Conservation (phyloP, 2,329 filamentous ascomycete genomes). For the Monosporascus sp. region DNA sequence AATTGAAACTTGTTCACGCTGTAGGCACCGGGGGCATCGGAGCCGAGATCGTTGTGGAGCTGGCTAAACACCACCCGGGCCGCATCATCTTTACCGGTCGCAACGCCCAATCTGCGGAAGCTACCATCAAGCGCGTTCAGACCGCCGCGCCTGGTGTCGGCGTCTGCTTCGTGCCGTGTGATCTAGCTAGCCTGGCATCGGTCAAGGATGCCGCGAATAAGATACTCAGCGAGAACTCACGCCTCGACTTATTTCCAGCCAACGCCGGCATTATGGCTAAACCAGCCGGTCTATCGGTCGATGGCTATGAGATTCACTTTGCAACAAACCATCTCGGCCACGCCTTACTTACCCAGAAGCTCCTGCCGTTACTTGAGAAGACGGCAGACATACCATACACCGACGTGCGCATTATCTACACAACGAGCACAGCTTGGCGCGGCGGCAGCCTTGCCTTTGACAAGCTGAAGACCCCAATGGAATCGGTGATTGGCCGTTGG, state of each 20-base stretch:
- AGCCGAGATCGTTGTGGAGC: conserved; percentile 4
- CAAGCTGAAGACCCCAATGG: conserved; percentile 3
- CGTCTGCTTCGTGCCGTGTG: conserved; percentile 8
- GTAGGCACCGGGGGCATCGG: conserved; percentile 14
- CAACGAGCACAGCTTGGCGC: conserved; percentile 6
- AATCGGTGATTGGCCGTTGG: background rate
- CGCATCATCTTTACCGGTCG: conserved; percentile 19
- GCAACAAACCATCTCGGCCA: conserved; percentile 40
- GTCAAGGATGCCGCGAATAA: conserved; percentile 3
- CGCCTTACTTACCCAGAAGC: conserved; percentile 29
- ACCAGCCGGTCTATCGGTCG: conserved; percentile 25
- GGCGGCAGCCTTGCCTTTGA: conserved; percentile 7
- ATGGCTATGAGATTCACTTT: conserved; percentile 40
- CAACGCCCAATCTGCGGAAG: conserved; percentile 12
- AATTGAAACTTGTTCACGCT: background rate
- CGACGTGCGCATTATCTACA: conserved; percentile 9
- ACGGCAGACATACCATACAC: conserved; percentile 1
- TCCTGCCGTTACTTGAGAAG: conserved; percentile 4
- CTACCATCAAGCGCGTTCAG: conserved; percentile 4
- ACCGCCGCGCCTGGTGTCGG: background rate
- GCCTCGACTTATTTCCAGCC: conserved; percentile 33
- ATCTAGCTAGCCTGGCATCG: conserved; percentile 2
- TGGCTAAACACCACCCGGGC: conserved; percentile 10
- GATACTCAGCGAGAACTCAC: background rate
- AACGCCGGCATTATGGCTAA: conserved; percentile 30